Evolutionary conservation across 768 basidiomycete species (phyloP).

Genomic region (Lentinula boryana): DNA sequence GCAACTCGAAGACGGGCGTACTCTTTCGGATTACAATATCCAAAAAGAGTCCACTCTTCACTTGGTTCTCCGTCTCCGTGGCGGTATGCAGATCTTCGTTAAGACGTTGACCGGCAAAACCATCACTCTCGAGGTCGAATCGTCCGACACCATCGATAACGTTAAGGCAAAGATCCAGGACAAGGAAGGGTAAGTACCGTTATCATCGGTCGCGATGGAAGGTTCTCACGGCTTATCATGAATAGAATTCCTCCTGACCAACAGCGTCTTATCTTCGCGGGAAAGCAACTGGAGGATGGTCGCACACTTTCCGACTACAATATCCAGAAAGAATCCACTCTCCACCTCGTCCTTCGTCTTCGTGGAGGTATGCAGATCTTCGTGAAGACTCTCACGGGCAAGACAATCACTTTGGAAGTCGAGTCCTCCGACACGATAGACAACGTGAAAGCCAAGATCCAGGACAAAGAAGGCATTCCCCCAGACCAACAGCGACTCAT

Average conservation of each 20-base stretch:
- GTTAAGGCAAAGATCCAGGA: conserved; percentile 84
- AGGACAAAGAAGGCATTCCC: conserved; percentile 87
- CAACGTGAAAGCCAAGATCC: conserved; percentile 88
- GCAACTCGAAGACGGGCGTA: conserved; percentile 80
- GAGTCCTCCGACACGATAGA: conserved; percentile 86
- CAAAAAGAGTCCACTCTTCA: conserved; percentile 60
- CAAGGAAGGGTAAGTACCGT: conserved; percentile 54
- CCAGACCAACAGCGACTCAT: conserved; percentile 90
- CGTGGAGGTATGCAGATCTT: conserved; percentile 88
- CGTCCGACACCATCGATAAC: conserved; percentile 71
- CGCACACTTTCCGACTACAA: conserved; percentile 87
- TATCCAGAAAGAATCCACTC: conserved; percentile 94
- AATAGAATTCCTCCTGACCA: conserved; percentile 77
- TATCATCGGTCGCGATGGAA: no score
- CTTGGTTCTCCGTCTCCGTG: conserved; percentile 42
- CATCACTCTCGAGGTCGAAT: conserved; percentile 83
- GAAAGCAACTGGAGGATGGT: conserved; percentile 94
- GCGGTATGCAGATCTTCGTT: conserved; percentile 79
- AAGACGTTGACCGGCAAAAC: conserved; percentile 90
- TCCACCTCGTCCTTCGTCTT: conserved; percentile 79
- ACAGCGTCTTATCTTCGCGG: conserved; percentile 94
- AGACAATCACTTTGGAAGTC: conserved; percentile 89
- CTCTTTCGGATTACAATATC: conserved; percentile 63
- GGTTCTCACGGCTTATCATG: conserved; percentile 8
- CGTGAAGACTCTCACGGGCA: conserved; percentile 79